Evolutionary conservation across 768 basidiomycete species (phyloP).

Genomic region (Megacollybia marginata): DNA sequence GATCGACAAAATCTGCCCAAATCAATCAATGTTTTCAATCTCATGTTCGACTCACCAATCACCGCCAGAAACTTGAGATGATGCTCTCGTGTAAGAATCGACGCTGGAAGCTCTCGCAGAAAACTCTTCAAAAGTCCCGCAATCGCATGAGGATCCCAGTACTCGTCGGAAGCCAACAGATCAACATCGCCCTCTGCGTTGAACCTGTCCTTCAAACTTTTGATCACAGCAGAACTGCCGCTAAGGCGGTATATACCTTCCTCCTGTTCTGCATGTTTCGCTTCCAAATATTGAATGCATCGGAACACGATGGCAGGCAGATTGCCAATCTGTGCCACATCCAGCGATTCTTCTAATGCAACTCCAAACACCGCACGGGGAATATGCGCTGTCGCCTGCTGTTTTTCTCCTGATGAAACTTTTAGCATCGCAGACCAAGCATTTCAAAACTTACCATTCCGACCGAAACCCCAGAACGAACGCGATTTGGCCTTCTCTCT

Average conservation of each 20-base stretch:
- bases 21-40: slow-evolving; percentile 8
- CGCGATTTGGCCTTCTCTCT: slow-evolving; percentile 90
- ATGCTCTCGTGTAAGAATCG: slow-evolving; percentile 86
- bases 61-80: slow-evolving; percentile 89
- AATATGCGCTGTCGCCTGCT: slow-evolving; percentile 26
- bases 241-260: slow-evolving; percentile 97
- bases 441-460: slow-evolving; percentile 32
- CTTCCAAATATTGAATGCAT: slow-evolving; percentile 90
- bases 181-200: slow-evolving; percentile 97
- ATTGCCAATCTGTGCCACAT: slow-evolving; percentile 82
- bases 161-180: slow-evolving; percentile 79
- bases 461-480: slow-evolving; percentile 89
- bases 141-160: slow-evolving; percentile 97
- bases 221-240: slow-evolving; percentile 93
- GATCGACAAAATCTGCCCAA: slow-evolving; percentile 73
- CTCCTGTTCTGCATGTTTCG: slow-evolving; percentile 90
- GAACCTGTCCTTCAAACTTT: slow-evolving; percentile 87
- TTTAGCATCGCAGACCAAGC: not conserved
- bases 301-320: slow-evolving; percentile 94
- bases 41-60: slow-evolving; percentile 87
- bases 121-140: slow-evolving; percentile 92
- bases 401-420: slow-evolving; percentile 21
- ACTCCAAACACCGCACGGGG: slow-evolving; percentile 86
- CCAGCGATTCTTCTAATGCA: slow-evolving; percentile 78
- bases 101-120: slow-evolving; percentile 88